Evolutionary conservation across 305 asterid species (phyloP).

Genomic region (Plantago coronopus): DNA sequence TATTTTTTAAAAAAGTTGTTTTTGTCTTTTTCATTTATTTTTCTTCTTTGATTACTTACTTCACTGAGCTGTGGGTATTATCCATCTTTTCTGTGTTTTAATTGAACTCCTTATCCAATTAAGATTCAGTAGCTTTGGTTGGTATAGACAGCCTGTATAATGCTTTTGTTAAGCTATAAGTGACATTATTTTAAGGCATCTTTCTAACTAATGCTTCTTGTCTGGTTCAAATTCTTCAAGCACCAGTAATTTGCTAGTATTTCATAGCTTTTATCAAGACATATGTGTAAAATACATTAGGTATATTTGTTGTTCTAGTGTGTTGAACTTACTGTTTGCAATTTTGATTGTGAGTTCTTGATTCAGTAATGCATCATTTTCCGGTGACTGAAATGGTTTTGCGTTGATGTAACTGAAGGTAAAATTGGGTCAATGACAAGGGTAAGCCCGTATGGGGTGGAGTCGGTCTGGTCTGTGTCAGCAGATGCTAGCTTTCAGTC

Average conservation of each 20-base stretch:
- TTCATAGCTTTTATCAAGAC: not conserved
- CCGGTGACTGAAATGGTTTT: not conserved
- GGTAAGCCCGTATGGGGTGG: constrained; percentile 75
- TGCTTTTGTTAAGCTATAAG: constrained; percentile 1
- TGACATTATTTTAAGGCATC: not conserved
- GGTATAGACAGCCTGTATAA: constrained; percentile 13
- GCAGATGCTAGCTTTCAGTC: constrained; percentile 66
- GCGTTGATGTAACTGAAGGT: constrained; percentile 28
- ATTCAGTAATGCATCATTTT: not conserved
- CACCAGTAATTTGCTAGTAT: not conserved
- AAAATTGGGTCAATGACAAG: constrained; percentile 60
- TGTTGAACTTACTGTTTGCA: not conserved
- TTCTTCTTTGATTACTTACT: not conserved
- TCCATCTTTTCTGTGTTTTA: not conserved
- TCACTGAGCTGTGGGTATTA: not conserved
- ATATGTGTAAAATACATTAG: not conserved
- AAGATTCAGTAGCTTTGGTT: constrained; percentile 4
- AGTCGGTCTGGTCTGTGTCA: constrained; percentile 57
- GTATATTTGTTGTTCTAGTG: not conserved
- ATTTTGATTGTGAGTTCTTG: constrained; percentile 2
- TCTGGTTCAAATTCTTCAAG: not conserved
- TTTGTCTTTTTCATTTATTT: not conserved
- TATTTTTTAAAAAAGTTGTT: too few relatives aligned
- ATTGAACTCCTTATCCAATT: constrained; percentile 3
- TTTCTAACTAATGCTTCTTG: constrained; percentile 2